Evolutionary conservation across 2,329 filamentous ascomycete species (phyloP).

Genomic region (Xylariaceae sp.): DNA sequence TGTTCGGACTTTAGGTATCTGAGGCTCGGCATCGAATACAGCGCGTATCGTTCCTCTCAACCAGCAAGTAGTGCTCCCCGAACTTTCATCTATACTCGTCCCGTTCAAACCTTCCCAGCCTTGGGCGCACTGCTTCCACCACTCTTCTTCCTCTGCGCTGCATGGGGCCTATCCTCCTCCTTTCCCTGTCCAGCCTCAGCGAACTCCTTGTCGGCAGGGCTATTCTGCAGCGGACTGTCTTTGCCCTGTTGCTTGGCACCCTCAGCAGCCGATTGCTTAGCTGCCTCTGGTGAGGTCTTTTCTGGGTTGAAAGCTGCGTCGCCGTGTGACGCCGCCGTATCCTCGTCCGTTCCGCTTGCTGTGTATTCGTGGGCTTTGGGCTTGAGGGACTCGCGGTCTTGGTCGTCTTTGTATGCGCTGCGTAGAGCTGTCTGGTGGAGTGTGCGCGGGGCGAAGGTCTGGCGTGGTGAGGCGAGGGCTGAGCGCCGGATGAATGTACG

Average conservation of each 20-base stretch:
- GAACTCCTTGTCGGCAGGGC: conserved; percentile 45
- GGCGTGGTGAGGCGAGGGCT: neutral
- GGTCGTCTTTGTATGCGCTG: conserved; percentile 48
- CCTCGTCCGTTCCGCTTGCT: conserved; percentile 64
- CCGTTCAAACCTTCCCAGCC: conserved; percentile 31
- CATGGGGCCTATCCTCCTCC: conserved; percentile 31
- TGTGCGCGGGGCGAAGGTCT: conserved; percentile 8
- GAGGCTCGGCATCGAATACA: too few species aligned
- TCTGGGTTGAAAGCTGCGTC: conserved; percentile 67
- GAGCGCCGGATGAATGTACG: neutral
- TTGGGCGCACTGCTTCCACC: conserved; percentile 25
- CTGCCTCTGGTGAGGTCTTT: conserved; percentile 64
- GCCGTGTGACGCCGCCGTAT: conserved; percentile 51
- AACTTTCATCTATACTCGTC: neutral
- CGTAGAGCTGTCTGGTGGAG: conserved; percentile 34
- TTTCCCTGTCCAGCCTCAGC: conserved; percentile 29
- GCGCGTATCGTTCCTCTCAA: too few species aligned
- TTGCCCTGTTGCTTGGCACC: conserved; percentile 32
- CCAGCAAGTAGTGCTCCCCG: too few species aligned
- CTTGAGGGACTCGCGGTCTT: conserved; percentile 62
- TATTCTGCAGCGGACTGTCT: conserved; percentile 39
- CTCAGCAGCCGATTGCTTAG: conserved; percentile 41
- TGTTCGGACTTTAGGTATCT: too few species aligned
- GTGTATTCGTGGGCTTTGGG: conserved; percentile 65
- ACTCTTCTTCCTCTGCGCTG: conserved; percentile 34